These are phyloP conservation scores for Nitzschia sp. DNA, from an alignment of 108 stramenopile genomes.

Conservation along the genomic window DNA sequence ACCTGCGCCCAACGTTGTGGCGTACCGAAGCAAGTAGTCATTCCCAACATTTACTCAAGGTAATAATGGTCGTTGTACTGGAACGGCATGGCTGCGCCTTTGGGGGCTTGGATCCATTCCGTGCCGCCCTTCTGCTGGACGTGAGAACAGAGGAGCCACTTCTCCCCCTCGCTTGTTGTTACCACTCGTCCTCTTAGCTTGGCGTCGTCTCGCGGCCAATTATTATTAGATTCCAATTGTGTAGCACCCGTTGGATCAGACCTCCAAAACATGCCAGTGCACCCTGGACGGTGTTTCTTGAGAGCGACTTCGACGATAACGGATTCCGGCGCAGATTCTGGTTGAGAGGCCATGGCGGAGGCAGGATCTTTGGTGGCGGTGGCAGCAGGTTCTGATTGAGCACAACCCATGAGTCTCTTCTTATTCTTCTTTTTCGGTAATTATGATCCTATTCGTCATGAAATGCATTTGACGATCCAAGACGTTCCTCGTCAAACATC, in stretches of 20 bases:
- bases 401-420: too few species aligned
- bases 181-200: slow-evolving; percentile 16
- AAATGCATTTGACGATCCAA: too few species aligned
- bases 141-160: slow-evolving; percentile 25
- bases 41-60: slow-evolving; percentile 19
- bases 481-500: too few species aligned
- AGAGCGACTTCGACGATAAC: slow-evolving; percentile 16
- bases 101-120: slow-evolving; percentile 24
- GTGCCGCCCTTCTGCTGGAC: slow-evolving; percentile 17
- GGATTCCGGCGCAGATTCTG: too few species aligned
- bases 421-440: too few species aligned
- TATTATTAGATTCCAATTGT: neutral
- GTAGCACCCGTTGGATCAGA: slow-evolving; percentile 15
- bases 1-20: too few species aligned
- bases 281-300: slow-evolving; percentile 28
- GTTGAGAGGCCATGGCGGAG: too few species aligned
- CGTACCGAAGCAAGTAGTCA: too few species aligned
- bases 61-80: slow-evolving; percentile 42
- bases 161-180: slow-evolving; percentile 23
- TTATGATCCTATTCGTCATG: too few species aligned
- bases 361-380: too few species aligned
- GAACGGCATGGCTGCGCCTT: slow-evolving; percentile 35
- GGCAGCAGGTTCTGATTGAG: too few species aligned
- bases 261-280: slow-evolving; percentile 40
- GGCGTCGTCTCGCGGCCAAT: slow-evolving; percentile 38